These are phyloP conservation scores for Amaranthus tricolor DNA, from an alignment of 179 eudicot species.

Conservation along the genomic window DNA sequence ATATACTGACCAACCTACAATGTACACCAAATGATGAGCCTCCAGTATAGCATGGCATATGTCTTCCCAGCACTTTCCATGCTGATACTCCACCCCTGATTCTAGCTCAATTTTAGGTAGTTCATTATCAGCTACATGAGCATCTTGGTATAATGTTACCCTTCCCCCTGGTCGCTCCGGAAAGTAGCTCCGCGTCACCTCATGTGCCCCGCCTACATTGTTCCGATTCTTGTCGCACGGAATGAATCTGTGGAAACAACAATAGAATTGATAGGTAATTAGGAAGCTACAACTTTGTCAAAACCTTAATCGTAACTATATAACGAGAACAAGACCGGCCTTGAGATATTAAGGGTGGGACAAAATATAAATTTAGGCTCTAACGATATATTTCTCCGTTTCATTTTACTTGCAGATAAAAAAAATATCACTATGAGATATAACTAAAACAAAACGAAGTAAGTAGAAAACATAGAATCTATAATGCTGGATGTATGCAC, in stretches of 20 bases:
- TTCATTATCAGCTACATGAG: constrained; percentile 56
- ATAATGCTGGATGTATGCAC: too few species aligned
- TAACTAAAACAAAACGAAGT: too few species aligned
- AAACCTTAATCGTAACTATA: too few species aligned
- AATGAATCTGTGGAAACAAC: constrained; percentile 26
- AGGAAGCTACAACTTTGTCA: too few species aligned
- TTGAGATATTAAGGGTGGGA: too few species aligned
- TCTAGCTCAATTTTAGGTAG: constrained; percentile 60
- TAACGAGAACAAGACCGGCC: too few species aligned
- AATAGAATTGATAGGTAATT: background rate
- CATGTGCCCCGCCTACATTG: constrained; percentile 24
- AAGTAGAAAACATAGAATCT: too few species aligned
- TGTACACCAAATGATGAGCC: constrained; percentile 80
- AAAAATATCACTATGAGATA: too few species aligned
- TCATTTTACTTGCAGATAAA: too few species aligned
- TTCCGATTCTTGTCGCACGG: constrained; percentile 32
- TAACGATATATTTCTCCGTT: too few species aligned
- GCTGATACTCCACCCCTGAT: constrained; percentile 42
- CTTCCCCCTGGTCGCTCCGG: constrained; percentile 64
- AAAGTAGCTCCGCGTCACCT: constrained; percentile 51
- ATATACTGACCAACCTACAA: constrained; percentile 73
- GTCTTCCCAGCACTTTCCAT: constrained; percentile 85
- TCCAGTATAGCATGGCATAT: constrained; percentile 82
- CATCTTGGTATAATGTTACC: constrained; percentile 81
- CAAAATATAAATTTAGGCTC: too few species aligned